Evolutionary conservation across 768 basidiomycete genomes (phyloP).

Genomic region (Lactarius evosmus): DNA sequence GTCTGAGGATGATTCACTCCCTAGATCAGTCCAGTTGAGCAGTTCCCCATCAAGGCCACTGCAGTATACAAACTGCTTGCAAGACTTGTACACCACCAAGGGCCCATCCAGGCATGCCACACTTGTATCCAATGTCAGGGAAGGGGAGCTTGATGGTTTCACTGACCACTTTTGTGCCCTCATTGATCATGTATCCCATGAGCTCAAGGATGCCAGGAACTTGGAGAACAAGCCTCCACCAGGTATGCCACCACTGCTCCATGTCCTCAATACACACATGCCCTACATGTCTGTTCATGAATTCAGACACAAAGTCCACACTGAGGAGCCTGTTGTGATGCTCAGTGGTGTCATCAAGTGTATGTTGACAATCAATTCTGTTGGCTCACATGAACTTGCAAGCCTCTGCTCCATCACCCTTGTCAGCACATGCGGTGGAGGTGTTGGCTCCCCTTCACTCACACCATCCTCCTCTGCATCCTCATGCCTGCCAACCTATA

Average conservation of each 20-base stretch:
- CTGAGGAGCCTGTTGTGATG: conserved; percentile 54
- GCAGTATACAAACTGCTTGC: conserved; percentile 1
- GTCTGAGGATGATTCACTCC: no score
- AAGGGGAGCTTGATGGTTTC: no score
- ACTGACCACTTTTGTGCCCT: conserved; percentile 50
- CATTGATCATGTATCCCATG: conserved; percentile 49
- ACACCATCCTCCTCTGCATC: conserved; percentile 12
- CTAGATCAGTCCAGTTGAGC: conserved; percentile 13
- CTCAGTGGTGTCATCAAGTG: conserved; percentile 63
- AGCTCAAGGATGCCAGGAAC: conserved; percentile 48
- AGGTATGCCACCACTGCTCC: conserved; percentile 14
- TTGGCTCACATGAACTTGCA: conserved; percentile 60
- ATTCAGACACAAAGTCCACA: conserved; percentile 33
- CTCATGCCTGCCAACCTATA: conserved; percentile 23
- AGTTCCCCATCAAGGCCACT: not conserved
- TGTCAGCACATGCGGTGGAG: not conserved
- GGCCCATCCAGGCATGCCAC: conserved; percentile 1
- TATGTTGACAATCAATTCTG: conserved; percentile 78
- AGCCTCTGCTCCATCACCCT: conserved; percentile 28
- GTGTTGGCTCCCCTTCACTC: not conserved
- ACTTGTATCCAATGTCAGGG: no score
- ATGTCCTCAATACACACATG: conserved; percentile 28
- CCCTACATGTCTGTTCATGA: conserved; percentile 44
- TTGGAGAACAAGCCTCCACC: conserved; percentile 32
- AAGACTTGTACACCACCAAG: not conserved